Evolutionary conservation across 345 rosid genomes (phyloP).

Genomic region (Toxicodendron radicans): DNA sequence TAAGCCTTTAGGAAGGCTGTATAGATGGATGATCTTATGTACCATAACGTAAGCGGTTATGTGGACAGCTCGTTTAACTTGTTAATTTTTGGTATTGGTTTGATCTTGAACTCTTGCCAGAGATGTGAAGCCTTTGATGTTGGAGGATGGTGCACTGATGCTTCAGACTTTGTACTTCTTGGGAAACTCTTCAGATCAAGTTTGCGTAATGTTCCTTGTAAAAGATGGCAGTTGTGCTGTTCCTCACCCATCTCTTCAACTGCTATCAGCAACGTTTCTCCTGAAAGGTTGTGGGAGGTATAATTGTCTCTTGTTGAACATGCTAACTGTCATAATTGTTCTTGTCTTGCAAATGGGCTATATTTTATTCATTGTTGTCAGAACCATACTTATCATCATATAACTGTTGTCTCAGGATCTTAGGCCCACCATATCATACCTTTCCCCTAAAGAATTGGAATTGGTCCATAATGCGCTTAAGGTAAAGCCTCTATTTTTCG

Average conservation of each 20-base stretch:
- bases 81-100: constrained; percentile 14
- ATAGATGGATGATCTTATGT: constrained; percentile 1
- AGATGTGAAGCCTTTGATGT: constrained; percentile 45
- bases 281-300: constrained; percentile 97
- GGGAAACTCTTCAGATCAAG: constrained; percentile 43
- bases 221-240: constrained; percentile 57
- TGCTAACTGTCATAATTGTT: background rate
- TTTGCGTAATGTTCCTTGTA: constrained; percentile 40
- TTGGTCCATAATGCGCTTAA: constrained; percentile 74
- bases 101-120: constrained; percentile 37
- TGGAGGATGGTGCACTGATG: constrained; percentile 39
- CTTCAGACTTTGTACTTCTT: constrained; percentile 35
- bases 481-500: constrained; percentile 40
- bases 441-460: constrained; percentile 77
- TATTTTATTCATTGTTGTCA: background rate
- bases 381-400: constrained; percentile 4
- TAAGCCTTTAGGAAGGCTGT: background rate
- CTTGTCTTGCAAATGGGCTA: constrained; percentile 4
- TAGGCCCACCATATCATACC: constrained; percentile 73
- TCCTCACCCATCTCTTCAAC: constrained; percentile 49
- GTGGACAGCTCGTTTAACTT: background rate
- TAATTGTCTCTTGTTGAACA: constrained; percentile 12
- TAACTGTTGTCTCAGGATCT: constrained; percentile 44
- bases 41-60: background rate
- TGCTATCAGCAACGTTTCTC: constrained; percentile 46